Evolutionary conservation across 1,284 basidiomycete genomes (phyloP).

Genomic region (Cutaneotrichosporon cyanovorans): DNA sequence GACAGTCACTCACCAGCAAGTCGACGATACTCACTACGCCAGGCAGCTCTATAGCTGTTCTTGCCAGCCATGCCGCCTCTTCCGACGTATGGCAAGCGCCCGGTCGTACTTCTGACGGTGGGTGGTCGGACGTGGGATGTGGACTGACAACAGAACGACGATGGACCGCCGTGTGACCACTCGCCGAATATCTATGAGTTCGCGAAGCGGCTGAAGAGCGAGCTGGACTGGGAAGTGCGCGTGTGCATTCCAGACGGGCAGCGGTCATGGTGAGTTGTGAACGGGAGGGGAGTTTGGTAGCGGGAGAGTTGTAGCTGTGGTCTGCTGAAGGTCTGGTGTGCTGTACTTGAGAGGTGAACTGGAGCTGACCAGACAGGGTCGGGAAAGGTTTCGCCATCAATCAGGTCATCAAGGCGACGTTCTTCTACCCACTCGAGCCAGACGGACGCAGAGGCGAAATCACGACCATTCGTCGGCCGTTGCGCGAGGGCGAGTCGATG

Average conservation of each 20-base stretch:
- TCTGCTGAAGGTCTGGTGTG: conserved; percentile 1
- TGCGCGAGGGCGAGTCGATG: conserved; percentile 65
- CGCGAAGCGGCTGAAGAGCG: conserved; percentile 58
- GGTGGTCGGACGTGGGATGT: too few relatives aligned
- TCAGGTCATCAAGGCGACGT: conserved; percentile 64
- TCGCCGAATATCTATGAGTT: conserved; percentile 80
- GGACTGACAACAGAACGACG: conserved; percentile 52
- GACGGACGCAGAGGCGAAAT: conserved; percentile 67
- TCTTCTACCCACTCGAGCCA: conserved; percentile 65
- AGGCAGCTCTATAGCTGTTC: neutral
- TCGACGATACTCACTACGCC: too few relatives aligned
- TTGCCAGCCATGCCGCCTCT: conserved; percentile 24
- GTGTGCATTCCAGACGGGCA: conserved; percentile 82
- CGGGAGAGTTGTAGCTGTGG: too few relatives aligned
- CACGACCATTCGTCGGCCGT: conserved; percentile 55
- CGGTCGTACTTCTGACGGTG: conserved; percentile 40
- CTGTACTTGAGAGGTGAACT: neutral
- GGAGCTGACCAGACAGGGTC: conserved; percentile 31
- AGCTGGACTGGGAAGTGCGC: conserved; percentile 74
- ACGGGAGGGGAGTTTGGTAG: too few relatives aligned
- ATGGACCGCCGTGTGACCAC: conserved; percentile 64
- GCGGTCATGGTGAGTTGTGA: conserved; percentile 61
- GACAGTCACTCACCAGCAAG: too few relatives aligned
- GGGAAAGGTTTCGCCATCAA: conserved; percentile 80
- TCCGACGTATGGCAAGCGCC: conserved; percentile 27